These are phyloP conservation scores for Lagenidium giganteum DNA, from an alignment of 352 stramenopile genomes.

Conservation along the genomic window DNA sequence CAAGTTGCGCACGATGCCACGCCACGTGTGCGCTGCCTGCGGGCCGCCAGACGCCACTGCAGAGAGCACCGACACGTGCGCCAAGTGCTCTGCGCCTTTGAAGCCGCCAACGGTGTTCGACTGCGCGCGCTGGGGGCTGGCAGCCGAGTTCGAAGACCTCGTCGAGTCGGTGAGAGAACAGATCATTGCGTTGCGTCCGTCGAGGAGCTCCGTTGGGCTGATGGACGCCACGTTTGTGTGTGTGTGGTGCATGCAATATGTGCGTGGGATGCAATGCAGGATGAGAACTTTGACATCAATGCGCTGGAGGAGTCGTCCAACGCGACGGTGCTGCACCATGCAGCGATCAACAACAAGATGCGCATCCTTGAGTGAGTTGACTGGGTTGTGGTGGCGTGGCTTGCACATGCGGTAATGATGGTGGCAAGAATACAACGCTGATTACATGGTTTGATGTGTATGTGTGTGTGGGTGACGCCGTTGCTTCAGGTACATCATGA, in stretches of 20 bases:
- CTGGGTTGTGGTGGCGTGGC: neutral
- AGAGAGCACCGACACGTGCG: conserved; percentile 17
- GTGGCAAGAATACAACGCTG: too few species aligned
- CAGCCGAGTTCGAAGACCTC: conserved; percentile 54
- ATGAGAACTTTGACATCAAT: conserved; percentile 55
- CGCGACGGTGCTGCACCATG: conserved; percentile 71
- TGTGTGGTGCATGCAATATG: neutral
- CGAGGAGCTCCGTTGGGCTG: too few species aligned
- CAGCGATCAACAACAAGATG: conserved; percentile 79
- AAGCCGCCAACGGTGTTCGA: conserved; percentile 40
- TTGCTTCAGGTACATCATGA: conserved; percentile 52
- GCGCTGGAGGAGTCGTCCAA: conserved; percentile 35
- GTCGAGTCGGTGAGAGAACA: conserved; percentile 31
- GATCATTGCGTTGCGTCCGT: too few species aligned
- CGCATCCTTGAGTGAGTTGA: conserved; percentile 52
- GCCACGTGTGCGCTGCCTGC: conserved; percentile 34
- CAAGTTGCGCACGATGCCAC: too few species aligned
- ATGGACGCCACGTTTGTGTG: too few species aligned
- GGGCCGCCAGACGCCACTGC: neutral
- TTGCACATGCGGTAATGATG: too few species aligned
- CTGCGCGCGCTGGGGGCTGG: conserved; percentile 54
- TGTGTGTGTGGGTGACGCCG: too few species aligned
- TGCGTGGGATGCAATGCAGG: conserved; percentile 16
- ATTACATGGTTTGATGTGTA: conserved; percentile 11
- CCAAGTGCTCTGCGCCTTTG: conserved; percentile 33